A percentile compares a stretch with the other conserved stretches of the same genome.
These are phyloP conservation scores for Hypoxylon sp. DNA, from an alignment of 2,329 filamentous ascomycete genomes.

Conservation along the genomic window DNA sequence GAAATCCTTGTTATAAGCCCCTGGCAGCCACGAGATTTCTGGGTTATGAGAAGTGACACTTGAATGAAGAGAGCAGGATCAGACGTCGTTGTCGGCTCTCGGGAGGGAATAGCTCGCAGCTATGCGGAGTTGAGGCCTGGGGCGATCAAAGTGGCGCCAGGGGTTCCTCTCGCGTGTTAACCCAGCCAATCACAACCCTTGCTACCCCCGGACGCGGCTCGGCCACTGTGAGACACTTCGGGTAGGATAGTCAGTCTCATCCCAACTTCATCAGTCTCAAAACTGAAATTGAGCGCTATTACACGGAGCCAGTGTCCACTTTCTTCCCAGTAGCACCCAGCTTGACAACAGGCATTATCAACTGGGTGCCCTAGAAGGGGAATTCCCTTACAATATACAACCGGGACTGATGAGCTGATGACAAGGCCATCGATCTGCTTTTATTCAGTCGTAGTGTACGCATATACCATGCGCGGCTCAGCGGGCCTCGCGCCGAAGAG, in stretches of 20 bases:
- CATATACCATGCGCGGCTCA: conserved; percentile 25
- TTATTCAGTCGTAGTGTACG: conserved; percentile 16
- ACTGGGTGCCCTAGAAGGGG: conserved; percentile 25
- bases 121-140: conserved; percentile 34
- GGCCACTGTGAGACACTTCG: conserved; percentile 49
- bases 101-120: conserved; percentile 9
- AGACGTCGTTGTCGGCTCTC: conserved; percentile 13
- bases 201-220: conserved; percentile 47
- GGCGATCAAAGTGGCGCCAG: conserved; percentile 41
- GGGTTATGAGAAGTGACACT: conserved; percentile 17
- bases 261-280: conserved; percentile 50
- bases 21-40: conserved; percentile 27
- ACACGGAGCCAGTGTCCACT: conserved; percentile 32
- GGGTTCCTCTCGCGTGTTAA: conserved; percentile 27
- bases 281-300: conserved; percentile 43
- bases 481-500: conserved; percentile 36
- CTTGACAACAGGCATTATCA: conserved; percentile 31
- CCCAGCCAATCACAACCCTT: conserved; percentile 37
- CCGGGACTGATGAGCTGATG: conserved; percentile 31
- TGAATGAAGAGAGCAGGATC: conserved; percentile 5
- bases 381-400: conserved; percentile 5
- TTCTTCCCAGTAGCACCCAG: conserved; percentile 8
- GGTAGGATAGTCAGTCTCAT: conserved; percentile 54
- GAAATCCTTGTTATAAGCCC: conserved; percentile 13
- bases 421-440: conserved; percentile 27